Conservation (phyloP, 768 basidiomycete species). For the Dioszegia aurantiaca region DNA sequence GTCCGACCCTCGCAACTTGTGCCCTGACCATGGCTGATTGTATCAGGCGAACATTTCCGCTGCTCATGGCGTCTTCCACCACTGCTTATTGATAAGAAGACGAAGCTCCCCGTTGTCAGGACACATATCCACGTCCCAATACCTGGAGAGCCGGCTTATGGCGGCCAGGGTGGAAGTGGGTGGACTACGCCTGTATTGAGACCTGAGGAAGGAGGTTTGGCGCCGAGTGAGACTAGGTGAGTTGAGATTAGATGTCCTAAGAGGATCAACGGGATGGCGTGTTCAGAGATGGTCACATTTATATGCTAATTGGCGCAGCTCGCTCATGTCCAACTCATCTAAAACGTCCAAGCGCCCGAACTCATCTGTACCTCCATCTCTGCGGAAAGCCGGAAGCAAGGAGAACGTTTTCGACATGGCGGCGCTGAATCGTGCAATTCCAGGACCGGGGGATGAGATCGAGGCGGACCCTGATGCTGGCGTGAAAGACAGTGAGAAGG, state of each 20-base stretch:
- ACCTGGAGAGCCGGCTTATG: slow-evolving; percentile 45
- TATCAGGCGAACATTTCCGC: slow-evolving; percentile 53
- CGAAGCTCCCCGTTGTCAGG: slow-evolving; percentile 47
- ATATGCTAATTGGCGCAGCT: too few species aligned
- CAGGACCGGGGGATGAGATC: slow-evolving; percentile 49
- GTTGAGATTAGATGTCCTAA: neutral
- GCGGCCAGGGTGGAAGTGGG: slow-evolving; percentile 42
- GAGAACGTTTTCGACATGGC: slow-evolving; percentile 18
- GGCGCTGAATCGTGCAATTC: slow-evolving; percentile 30
- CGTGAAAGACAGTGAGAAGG: slow-evolving; percentile 53
- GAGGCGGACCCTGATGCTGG: slow-evolving; percentile 52
- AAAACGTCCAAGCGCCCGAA: slow-evolving; percentile 29
- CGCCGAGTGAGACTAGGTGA: slow-evolving; percentile 36
- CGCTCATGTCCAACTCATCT: slow-evolving; percentile 34
- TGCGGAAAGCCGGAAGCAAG: slow-evolving; percentile 6
- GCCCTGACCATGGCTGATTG: neutral
- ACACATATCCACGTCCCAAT: slow-evolving; percentile 51
- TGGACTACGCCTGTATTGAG: slow-evolving; percentile 44
- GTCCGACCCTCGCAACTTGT: slow-evolving; percentile 1
- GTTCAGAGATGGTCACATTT: too few species aligned
- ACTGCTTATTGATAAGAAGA: slow-evolving; percentile 45
- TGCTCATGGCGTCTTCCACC: slow-evolving; percentile 53
- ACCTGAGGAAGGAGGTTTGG: slow-evolving; percentile 37
- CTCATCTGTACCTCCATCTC: neutral
- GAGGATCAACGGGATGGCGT: neutral